Evolutionary conservation across 805 yeast species (phyloP).

Genomic region (Candida endomychidarum): DNA sequence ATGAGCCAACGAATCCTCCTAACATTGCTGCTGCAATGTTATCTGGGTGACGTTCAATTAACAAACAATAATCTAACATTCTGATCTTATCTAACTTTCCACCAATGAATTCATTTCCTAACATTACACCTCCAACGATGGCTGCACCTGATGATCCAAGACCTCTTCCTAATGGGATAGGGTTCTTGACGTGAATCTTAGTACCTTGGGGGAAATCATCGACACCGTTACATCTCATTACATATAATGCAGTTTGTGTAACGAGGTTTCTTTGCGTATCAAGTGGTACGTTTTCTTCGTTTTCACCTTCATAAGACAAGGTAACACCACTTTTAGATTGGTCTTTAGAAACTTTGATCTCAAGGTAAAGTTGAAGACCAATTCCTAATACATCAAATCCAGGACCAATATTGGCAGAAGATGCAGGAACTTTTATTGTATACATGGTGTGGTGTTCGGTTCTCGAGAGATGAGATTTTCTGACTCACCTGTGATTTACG

Average conservation of each 20-base stretch:
- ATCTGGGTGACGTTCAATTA: constrained; percentile 98
- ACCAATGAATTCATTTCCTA: constrained; percentile 82
- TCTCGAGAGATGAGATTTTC: constrained; percentile 7
- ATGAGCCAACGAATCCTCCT: constrained; percentile 98
- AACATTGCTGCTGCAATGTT: constrained; percentile 98
- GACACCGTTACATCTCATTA: constrained; percentile 78
- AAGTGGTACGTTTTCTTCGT: constrained; percentile 77
- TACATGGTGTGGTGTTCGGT: not conserved
- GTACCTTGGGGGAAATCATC: constrained; percentile 83
- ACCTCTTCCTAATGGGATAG: constrained; percentile 96
- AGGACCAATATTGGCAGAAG: constrained; percentile 97
- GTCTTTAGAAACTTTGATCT: constrained; percentile 68
- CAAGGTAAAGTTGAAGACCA: constrained; percentile 74
- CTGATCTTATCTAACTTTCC: constrained; percentile 73
- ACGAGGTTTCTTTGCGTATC: constrained; percentile 77
- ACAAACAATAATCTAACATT: constrained; percentile 88
- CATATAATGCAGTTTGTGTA: constrained; percentile 90
- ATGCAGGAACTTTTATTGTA: constrained; percentile 80
- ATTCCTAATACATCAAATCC: constrained; percentile 97
- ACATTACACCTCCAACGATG: constrained; percentile 91
- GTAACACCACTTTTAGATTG: constrained; percentile 53
- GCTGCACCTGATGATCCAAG: constrained; percentile 98
- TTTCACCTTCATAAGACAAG: constrained; percentile 74
- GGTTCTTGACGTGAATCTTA: constrained; percentile 74
- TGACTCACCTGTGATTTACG: constrained; percentile 7